Evolutionary conservation across 257 asterid genomes (phyloP), one percentile per base, ranked within the genome.

Genomic region (Lantana camara): DNA sequence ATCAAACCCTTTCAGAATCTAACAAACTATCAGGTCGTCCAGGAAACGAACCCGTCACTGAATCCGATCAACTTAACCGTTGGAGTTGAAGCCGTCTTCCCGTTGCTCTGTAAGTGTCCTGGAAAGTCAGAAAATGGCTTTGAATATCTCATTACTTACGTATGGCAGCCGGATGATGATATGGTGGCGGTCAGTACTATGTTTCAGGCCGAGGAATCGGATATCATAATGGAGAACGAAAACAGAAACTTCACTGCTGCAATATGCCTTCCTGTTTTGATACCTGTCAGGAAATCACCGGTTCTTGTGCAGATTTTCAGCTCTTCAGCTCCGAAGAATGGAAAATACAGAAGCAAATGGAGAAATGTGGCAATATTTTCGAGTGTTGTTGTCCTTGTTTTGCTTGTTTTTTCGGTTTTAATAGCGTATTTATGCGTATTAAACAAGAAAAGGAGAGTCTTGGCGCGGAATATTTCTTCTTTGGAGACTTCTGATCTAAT

Each of bases 91-190:
- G 80, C 37, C 0, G 70, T 82, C 37, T 79, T 87, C 44, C 90
- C 97, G 38, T 63, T 87, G 73, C 72, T 79, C 64, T 87, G 97
- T 57, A 85, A 77, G 75, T 90, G 96, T 77, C 92, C 83, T 0
- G 21, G 80, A 5, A 50, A 47, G 12, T 74, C 85, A 5, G 54
- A 69, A 2, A 67, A 63, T 46, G 82, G 80, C 15, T 72, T 82
- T 53, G 48, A 19, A 7, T 76, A 75, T 61, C 77, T 87, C 21
- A 76, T 88, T 49, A 85, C 97, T 30, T 90, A 90, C 60, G 85
- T 82, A 13, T 87, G 92, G 96, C 95, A 85, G 70, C 95, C 89
- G 7, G 65, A 56, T 17, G 96, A 87, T 67, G 83, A 77, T 0
- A 0, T 80, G 27, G 22, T 45, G 30, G 24, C 83, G 10, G 89